Percentiles rank a stretch among this genome's conserved stretches.
Evolutionary conservation across 257 asterid genomes (phyloP).

Genomic region (Echites panduratus): DNA sequence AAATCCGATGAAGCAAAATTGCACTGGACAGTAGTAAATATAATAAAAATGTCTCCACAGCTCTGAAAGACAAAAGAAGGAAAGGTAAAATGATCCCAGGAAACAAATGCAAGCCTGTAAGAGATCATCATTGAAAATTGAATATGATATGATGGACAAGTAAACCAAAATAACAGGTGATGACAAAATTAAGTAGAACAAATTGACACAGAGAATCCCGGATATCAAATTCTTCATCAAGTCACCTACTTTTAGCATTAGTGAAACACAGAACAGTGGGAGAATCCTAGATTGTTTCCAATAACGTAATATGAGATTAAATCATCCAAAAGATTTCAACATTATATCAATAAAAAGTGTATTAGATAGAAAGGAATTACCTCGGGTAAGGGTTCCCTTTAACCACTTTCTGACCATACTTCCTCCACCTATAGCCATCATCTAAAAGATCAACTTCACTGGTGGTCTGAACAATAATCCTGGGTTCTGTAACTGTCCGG

Average conservation of each 20-base stretch:
- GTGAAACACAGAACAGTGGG: neutral
- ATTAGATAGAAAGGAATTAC: constrained; percentile 21
- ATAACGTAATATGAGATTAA: neutral
- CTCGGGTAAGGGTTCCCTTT: constrained; percentile 96
- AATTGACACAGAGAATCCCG: neutral
- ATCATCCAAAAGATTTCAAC: neutral
- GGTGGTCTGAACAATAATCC: constrained; percentile 85
- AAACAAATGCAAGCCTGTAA: neutral
- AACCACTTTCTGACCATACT: constrained; percentile 94
- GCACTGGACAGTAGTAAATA: neutral
- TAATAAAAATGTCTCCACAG: neutral
- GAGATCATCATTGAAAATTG: neutral
- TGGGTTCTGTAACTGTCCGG: constrained; percentile 84
- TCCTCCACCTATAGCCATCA: constrained; percentile 92
- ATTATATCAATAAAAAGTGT: neutral
- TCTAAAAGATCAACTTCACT: constrained; percentile 92
- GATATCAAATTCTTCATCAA: neutral
- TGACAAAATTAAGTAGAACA: neutral
- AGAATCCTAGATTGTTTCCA: neutral
- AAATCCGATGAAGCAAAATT: neutral
- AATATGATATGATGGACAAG: neutral
- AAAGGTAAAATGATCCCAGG: neutral
- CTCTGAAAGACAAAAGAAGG: neutral
- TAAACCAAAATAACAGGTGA: neutral
- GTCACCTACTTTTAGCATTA: neutral